phyloP scores from a whole-genome alignment of 331 rosid species.

The Acacia pycnantha region DNA sequence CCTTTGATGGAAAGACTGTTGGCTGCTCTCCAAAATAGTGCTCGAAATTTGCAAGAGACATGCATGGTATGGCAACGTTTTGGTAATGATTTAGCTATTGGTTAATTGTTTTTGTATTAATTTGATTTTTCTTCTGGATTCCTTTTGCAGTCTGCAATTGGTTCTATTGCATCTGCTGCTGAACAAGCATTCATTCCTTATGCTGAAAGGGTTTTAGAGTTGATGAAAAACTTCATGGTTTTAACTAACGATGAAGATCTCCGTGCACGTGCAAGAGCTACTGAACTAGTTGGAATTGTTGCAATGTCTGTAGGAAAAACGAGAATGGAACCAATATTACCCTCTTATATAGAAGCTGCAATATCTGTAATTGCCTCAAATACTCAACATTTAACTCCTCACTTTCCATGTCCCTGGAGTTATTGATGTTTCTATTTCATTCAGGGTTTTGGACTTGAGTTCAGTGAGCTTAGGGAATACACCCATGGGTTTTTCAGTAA shows the following conservation, averaged over 20 bases:
- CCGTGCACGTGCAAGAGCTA: conserved; percentile 93
- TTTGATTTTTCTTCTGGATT: conserved; percentile 24
- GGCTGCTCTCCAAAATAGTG: conserved; percentile 81
- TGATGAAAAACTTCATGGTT: conserved; percentile 92
- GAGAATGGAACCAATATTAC: conserved; percentile 88
- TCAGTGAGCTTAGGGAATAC: conserved; percentile 95
- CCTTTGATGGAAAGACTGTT: conserved; percentile 87
- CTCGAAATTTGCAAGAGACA: conserved; percentile 90
- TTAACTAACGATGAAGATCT: conserved; percentile 92
- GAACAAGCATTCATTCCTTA: conserved; percentile 94
- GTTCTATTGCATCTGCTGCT: conserved; percentile 96
- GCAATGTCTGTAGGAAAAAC: conserved; percentile 93
- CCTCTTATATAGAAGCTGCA: conserved; percentile 93
- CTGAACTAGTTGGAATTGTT: conserved; percentile 98
- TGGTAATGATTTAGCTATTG: conserved; percentile 16
- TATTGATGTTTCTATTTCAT: conserved; percentile 31
- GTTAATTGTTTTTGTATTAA: conserved; percentile 16
- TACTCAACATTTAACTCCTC: conserved; percentile 23
- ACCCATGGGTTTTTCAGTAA: conserved; percentile 98
- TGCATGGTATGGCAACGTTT: conserved; percentile 76
- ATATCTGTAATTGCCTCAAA: conserved; percentile 62
- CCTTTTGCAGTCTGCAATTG: conserved; percentile 89
- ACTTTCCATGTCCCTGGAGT: conserved; percentile 16
- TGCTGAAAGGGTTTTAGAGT: conserved; percentile 93
- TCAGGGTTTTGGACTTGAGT: conserved; percentile 92